Evolutionary conservation across 176 grass and related monocot genomes (phyloP).

Genomic region (Cenchrus americanus): DNA sequence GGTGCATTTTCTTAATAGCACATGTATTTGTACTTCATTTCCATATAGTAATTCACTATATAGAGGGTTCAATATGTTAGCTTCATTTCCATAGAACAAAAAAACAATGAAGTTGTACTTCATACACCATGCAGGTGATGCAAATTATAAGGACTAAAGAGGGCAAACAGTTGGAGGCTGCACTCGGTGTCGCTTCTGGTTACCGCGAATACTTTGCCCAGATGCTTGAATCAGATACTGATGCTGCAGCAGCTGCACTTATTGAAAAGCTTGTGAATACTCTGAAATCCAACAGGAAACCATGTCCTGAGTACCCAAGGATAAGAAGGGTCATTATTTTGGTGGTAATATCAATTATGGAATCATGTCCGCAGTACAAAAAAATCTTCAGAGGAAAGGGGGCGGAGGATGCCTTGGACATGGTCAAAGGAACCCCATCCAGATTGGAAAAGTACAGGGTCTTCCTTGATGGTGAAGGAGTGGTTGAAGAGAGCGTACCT

Average conservation of each 20-base stretch:
- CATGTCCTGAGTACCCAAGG: neutral
- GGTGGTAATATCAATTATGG: neutral
- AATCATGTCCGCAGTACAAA: neutral
- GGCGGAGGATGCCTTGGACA: neutral
- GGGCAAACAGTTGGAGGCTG: neutral
- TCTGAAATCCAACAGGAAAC: neutral
- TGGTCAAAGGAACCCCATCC: neutral
- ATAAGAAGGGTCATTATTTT: neutral
- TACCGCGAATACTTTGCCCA: neutral
- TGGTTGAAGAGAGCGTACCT: neutral
- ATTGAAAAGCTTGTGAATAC: neutral
- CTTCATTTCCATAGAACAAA: neutral
- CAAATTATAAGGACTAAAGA: neutral
- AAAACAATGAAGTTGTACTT: too few relatives aligned
- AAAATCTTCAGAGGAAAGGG: neutral
- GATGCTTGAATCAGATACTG: neutral
- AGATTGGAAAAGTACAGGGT: neutral
- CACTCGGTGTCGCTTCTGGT: neutral
- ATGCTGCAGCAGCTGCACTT: neutral
- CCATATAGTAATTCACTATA: too few relatives aligned
- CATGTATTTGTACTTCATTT: too few relatives aligned
- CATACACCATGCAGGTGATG: neutral
- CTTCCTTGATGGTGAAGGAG: neutral
- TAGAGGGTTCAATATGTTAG: neutral
- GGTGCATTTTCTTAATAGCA: too few relatives aligned